A percentile compares a stretch with the other conserved stretches of the same genome.
phyloP scores from a whole-genome alignment of 495 filamentous ascomycete species.

The Neohortaea acidophila region DNA sequence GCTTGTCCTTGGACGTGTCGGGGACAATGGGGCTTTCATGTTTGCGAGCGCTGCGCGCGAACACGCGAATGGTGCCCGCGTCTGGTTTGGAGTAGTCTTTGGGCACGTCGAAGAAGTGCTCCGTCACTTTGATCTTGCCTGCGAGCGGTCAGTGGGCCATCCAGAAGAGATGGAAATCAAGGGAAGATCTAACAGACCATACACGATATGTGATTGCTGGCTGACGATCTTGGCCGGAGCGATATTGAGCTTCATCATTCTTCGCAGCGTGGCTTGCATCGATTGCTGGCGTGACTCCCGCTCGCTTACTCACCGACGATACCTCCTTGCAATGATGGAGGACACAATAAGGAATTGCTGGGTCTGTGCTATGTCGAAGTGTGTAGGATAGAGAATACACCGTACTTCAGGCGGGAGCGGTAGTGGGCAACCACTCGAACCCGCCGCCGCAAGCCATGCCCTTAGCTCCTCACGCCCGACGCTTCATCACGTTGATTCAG shows the following conservation, averaged over 20 bases:
- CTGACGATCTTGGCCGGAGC: slow-evolving; percentile 26
- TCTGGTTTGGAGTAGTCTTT: slow-evolving; percentile 52
- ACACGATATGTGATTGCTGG: slow-evolving; percentile 23
- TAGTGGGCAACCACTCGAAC: too few relatives aligned
- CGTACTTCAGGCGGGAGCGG: too few relatives aligned
- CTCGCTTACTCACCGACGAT: too few relatives aligned
- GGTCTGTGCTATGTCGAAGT: too few relatives aligned
- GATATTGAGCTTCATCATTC: slow-evolving; percentile 17
- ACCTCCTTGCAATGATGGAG: too few relatives aligned
- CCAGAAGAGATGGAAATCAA: not conserved
- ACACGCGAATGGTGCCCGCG: slow-evolving; percentile 50
- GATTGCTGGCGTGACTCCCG: too few relatives aligned
- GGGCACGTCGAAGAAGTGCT: slow-evolving; percentile 77
- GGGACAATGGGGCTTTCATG: slow-evolving; percentile 45
- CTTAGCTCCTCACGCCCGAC: too few relatives aligned
- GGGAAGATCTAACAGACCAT: slow-evolving; percentile 15
- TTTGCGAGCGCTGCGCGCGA: slow-evolving; percentile 56
- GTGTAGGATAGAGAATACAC: too few relatives aligned
- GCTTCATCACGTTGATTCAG: too few relatives aligned
- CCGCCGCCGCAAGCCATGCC: too few relatives aligned
- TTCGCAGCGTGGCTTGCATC: too few relatives aligned
- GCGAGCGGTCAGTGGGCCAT: slow-evolving; percentile 1
- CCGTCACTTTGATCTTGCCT: slow-evolving; percentile 64
- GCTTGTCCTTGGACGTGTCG: slow-evolving; percentile 22
- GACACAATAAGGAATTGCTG: too few relatives aligned